A percentile compares a stretch with the other conserved stretches of the same genome.
phyloP scores from a whole-genome alignment of 805 yeast genomes.

The Candida incommunis region DNA sequence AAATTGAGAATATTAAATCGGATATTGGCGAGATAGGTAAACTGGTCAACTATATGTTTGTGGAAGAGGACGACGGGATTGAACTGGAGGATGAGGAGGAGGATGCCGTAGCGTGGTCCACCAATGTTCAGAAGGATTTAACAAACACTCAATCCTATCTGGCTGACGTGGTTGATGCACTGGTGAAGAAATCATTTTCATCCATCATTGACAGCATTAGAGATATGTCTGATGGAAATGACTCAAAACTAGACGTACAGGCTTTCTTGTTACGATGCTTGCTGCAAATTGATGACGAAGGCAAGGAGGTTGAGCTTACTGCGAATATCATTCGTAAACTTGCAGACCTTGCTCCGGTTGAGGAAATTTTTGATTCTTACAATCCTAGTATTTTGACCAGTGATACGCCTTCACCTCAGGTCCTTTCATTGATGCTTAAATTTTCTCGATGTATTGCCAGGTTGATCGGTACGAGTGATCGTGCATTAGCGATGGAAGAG shows the following conservation, averaged over 20 bases:
- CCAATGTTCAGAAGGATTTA: neutral
- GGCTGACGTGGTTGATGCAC: neutral
- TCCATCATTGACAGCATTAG: neutral
- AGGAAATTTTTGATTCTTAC: neutral
- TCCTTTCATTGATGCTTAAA: neutral
- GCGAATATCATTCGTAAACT: neutral
- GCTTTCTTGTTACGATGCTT: neutral
- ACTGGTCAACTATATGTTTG: neutral
- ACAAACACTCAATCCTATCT: neutral
- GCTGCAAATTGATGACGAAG: neutral
- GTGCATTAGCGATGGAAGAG: neutral
- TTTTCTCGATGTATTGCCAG: neutral
- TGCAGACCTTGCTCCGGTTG: neutral
- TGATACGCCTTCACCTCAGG: neutral
- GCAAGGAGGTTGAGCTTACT: neutral
- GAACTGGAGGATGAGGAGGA: neutral
- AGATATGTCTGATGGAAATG: neutral
- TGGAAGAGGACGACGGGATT: neutral
- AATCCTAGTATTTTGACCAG: neutral
- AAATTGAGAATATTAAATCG: neutral
- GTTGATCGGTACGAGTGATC: neutral
- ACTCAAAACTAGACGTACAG: neutral
- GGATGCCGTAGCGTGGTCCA: neutral
- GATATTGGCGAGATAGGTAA: neutral
- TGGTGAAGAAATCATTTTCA: neutral